Evolutionary conservation across 352 stramenopile species (phyloP), one percentile per base, ranked within the genome.

Genomic region (Pythium myriotylum): DNA sequence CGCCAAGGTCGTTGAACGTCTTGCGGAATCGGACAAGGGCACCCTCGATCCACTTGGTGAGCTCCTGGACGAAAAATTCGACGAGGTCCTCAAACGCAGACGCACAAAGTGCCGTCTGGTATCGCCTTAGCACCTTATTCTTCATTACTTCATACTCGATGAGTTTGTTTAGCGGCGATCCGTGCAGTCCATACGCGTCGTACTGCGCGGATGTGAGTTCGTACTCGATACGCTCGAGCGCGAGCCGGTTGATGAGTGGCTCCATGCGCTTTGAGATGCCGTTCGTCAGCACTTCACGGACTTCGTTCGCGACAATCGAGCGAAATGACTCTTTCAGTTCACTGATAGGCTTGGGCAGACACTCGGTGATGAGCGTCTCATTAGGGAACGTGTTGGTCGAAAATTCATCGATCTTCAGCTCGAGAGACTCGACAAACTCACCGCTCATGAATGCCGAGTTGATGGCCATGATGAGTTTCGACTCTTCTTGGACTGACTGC

Each of bases 381-480:
- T 66, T 51, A 2, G 82, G 76, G 49, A 93, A 92, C 16, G 59
- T 70, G 3, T 45, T 49, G 0, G 40, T 22, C 7, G 77, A 88
- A 42, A 79, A 83, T 8, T 83, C 79, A 29, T 76, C 58, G 45
- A 95, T 80, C 59, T 88, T 88, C 35, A 58, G 59, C 42, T 88
- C 68, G 12, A 95, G 62, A 13, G 59, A 74, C 24, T 76, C 71
- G 37, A 92, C 70, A 62, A 93, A 92, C 46, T 90, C 76, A 17
- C 80, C 78, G 53, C 86, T 93, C 73, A 91, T 81, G 54, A 83
- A 90, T 5, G 86, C 73, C 48, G 86, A 93, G 62, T 93, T 93
- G 60, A 95, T 91, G n/a, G 86, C 88, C 84, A 95, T 92, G 59
- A 95, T 82, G 23, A 91, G 77, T 41, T 86, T 88, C 27, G 84